phyloP scores from a whole-genome alignment of 805 yeast genomes.

The Starmera caribaea region DNA sequence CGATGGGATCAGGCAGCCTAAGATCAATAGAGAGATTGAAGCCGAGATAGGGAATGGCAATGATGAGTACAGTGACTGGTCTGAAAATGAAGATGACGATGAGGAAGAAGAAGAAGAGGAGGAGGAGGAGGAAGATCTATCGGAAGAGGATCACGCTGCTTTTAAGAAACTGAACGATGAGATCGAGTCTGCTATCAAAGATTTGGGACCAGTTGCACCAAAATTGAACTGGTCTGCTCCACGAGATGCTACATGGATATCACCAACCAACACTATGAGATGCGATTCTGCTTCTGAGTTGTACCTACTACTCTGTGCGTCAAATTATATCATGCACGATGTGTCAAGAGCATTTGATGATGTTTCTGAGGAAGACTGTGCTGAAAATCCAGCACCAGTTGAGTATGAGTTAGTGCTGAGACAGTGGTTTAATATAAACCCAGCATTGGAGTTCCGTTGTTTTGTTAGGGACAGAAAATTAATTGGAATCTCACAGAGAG shows the following conservation, averaged over 20 bases:
- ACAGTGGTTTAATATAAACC: conserved; percentile 77
- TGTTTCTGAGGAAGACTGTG: conserved; percentile 21
- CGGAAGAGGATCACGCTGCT: conserved; percentile 20
- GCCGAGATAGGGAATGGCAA: conserved; percentile 34
- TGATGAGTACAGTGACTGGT: conserved; percentile 73
- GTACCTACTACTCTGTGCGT: conserved; percentile 72
- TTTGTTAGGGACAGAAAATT: conserved; percentile 59
- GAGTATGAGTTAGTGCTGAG: conserved; percentile 63
- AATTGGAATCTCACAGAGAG: conserved; percentile 77
- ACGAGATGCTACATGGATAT: conserved; percentile 88
- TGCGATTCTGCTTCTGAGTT: conserved; percentile 68
- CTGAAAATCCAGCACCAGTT: conserved; percentile 13
- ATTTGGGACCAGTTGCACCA: conserved; percentile 63
- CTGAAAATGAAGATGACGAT: conserved; percentile 31
- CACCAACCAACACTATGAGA: conserved; percentile 64
- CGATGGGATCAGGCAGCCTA: conserved; percentile 62
- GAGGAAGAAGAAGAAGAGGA: conserved; percentile 14
- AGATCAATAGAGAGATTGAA: conserved; percentile 26
- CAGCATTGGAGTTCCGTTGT: conserved; percentile 86
- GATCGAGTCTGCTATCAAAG: conserved; percentile 35
- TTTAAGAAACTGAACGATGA: conserved; percentile 54
- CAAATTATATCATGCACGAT: conserved; percentile 84
- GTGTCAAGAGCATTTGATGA: conserved; percentile 60
- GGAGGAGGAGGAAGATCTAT: conserved; percentile 9
- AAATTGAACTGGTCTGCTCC: conserved; percentile 98